These are phyloP conservation scores for Yamadazyma philogaea DNA, from an alignment of 805 yeast genomes.

Conservation along the genomic window DNA sequence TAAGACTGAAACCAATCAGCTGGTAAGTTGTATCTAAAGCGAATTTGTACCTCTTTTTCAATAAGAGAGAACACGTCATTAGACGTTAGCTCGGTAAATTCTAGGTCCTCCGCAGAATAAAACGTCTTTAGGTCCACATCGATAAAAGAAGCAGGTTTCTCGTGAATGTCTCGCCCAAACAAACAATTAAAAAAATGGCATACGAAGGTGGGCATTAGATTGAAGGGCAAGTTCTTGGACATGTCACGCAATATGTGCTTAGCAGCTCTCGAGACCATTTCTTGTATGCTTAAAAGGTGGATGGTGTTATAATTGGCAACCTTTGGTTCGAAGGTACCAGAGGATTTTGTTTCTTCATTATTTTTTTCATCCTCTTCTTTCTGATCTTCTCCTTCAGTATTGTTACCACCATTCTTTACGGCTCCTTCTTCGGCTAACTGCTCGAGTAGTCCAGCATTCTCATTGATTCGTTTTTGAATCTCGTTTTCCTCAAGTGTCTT, in stretches of 20 bases:
- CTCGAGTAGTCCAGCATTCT: conserved; percentile 26
- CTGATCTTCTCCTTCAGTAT: conserved; percentile 21
- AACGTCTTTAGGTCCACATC: conserved; percentile 41
- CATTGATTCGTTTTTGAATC: conserved; percentile 19
- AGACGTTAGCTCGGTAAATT: conserved; percentile 47
- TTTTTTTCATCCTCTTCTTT: conserved; percentile 26
- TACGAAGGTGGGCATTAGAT: conserved; percentile 57
- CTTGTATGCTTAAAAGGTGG: conserved; percentile 49
- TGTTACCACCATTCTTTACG: conserved; percentile 15
- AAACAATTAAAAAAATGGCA: conserved; percentile 71
- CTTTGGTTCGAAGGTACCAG: conserved; percentile 35
- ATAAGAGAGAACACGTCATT: conserved; percentile 44
- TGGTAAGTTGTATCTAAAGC: conserved; percentile 63
- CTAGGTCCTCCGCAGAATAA: conserved; percentile 39
- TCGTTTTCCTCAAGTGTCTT: conserved; percentile 16
- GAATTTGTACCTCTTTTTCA: conserved; percentile 48
- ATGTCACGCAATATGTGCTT: conserved; percentile 67
- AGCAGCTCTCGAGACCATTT: conserved; percentile 74
- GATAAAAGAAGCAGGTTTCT: conserved; percentile 35
- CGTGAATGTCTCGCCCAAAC: conserved; percentile 50
- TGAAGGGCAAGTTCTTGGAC: conserved; percentile 46
- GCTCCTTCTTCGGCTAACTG: conserved; percentile 24
- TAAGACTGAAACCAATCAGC: conserved; percentile 42
- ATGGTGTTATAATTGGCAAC: conserved; percentile 47
- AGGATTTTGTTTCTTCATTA: conserved; percentile 30